Evolutionary conservation across 1,139 yeast genomes (phyloP).

Genomic region (Yamadazyma blattariae): DNA sequence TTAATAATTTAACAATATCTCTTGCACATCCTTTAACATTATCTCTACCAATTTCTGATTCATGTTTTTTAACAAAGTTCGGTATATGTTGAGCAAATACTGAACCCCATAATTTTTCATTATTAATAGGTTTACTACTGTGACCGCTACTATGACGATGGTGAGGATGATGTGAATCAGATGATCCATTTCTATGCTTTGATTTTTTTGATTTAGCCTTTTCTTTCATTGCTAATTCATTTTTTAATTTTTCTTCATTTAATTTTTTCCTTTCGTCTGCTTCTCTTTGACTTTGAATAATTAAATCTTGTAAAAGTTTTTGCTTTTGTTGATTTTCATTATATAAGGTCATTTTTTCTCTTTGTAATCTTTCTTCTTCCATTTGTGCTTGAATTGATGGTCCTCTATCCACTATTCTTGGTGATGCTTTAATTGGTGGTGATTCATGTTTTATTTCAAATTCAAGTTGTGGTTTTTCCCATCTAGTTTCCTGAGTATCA

Average conservation of each 20-base stretch:
- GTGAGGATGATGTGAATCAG: not conserved
- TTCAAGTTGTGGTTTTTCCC: conserved; percentile 41
- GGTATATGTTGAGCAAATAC: conserved; percentile 78
- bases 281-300: conserved; percentile 32
- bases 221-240: conserved; percentile 11
- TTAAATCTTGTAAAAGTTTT: conserved; percentile 34
- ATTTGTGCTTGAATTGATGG: conserved; percentile 19
- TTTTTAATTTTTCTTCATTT: conserved; percentile 7
- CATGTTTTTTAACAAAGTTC: conserved; percentile 68
- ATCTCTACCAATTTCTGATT: conserved; percentile 66
- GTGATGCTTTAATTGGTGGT: not conserved
- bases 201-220: conserved; percentile 12
- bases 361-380: conserved; percentile 34
- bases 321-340: conserved; percentile 31
- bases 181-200: conserved; percentile 11
- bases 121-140: conserved; percentile 6
- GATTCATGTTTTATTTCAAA: conserved; percentile 5
- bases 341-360: conserved; percentile 32
- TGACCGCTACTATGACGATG: not conserved
- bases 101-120: conserved; percentile 53
- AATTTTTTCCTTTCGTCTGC: conserved; percentile 18
- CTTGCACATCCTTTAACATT: conserved; percentile 74
- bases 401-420: not conserved
- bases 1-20: conserved; percentile 65
- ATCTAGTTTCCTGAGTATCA: conserved; percentile 44